Evolutionary conservation across 2,329 filamentous ascomycete genomes (phyloP).

Genomic region (Fusarium kyushuense): DNA sequence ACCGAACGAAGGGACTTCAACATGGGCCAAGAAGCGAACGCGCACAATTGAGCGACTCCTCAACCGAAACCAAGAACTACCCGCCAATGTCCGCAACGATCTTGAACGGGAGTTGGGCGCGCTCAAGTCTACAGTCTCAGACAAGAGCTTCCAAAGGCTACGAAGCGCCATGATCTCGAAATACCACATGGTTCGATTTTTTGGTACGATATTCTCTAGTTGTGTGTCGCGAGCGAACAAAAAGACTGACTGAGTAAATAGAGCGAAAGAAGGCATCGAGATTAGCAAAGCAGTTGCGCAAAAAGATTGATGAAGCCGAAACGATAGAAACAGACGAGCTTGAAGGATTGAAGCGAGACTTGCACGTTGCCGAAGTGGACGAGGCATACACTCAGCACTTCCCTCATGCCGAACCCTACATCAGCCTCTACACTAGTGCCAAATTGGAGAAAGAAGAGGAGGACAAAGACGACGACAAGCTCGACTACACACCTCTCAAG

Average conservation of each 20-base stretch:
- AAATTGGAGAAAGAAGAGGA: conserved; percentile 53
- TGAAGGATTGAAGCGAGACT: conserved; percentile 63
- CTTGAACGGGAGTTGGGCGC: conserved; percentile 78
- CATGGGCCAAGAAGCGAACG: conserved; percentile 77
- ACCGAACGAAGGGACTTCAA: conserved; percentile 62
- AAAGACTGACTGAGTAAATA: conserved; percentile 51
- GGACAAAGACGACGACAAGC: conserved; percentile 49
- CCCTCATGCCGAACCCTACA: conserved; percentile 77
- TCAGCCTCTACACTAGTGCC: conserved; percentile 67
- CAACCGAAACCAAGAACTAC: conserved; percentile 70
- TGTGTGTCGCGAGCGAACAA: not conserved
- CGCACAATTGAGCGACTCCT: conserved; percentile 77
- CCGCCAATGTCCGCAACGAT: conserved; percentile 75
- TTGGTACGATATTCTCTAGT: conserved; percentile 66
- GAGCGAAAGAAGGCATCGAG: conserved; percentile 80
- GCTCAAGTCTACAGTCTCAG: conserved; percentile 72
- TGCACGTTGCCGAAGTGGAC: conserved; percentile 80
- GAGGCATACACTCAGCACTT: conserved; percentile 80
- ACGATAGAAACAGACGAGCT: conserved; percentile 66
- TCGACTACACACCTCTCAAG: conserved; percentile 51
- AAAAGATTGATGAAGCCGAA: conserved; percentile 65
- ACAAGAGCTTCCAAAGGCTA: conserved; percentile 70
- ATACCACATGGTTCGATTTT: conserved; percentile 88
- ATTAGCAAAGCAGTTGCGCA: conserved; percentile 72
- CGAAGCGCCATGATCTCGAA: conserved; percentile 78